phyloP scores from a whole-genome alignment of 2,329 filamentous ascomycete genomes.

The Dryadomyces quercus-mongolicae region DNA sequence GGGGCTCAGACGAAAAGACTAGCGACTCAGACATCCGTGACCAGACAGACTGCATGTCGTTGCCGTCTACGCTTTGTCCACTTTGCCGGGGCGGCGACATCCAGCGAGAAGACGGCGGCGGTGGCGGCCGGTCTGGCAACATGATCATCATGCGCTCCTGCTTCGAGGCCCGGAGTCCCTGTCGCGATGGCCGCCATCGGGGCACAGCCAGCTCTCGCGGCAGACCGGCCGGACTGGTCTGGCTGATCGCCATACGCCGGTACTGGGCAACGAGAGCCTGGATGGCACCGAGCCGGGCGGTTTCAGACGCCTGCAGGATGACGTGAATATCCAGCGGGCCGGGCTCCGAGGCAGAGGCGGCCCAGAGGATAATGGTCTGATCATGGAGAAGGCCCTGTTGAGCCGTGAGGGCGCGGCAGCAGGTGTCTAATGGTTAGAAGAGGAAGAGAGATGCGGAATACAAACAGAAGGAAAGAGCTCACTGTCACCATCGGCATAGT shows the following conservation, averaged over 20 bases:
- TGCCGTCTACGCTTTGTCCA: background rate
- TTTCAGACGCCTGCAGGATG: slow-evolving; percentile 22
- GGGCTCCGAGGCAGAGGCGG: slow-evolving; percentile 10
- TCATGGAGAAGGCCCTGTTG: slow-evolving; percentile 18
- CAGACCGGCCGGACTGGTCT: slow-evolving; percentile 15
- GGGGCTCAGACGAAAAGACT: slow-evolving; percentile 14
- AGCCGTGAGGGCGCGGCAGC: slow-evolving; percentile 17
- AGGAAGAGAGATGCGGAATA: too few relatives aligned
- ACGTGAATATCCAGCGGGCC: slow-evolving; percentile 21
- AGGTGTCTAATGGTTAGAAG: slow-evolving; percentile 12
- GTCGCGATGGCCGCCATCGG: slow-evolving; percentile 3
- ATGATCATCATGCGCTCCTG: too few relatives aligned
- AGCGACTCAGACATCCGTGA: slow-evolving; percentile 16
- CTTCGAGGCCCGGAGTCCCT: background rate
- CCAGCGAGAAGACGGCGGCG: slow-evolving; percentile 8
- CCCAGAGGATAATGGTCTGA: slow-evolving; percentile 16
- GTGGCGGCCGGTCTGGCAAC: slow-evolving; percentile 2
- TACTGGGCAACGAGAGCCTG: slow-evolving; percentile 24
- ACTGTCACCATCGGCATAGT: slow-evolving; percentile 24
- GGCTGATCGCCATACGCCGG: slow-evolving; percentile 20
- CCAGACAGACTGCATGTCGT: slow-evolving; percentile 13
- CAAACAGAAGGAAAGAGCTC: background rate
- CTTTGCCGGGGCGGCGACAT: slow-evolving; percentile 4
- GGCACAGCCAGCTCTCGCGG: slow-evolving; percentile 18
- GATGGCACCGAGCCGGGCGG: slow-evolving; percentile 19